Percentiles rank a stretch among this genome's conserved stretches.
Conservation (phyloP, 1,139 yeast genomes). For the Sugiyamaella castrensis region DNA sequence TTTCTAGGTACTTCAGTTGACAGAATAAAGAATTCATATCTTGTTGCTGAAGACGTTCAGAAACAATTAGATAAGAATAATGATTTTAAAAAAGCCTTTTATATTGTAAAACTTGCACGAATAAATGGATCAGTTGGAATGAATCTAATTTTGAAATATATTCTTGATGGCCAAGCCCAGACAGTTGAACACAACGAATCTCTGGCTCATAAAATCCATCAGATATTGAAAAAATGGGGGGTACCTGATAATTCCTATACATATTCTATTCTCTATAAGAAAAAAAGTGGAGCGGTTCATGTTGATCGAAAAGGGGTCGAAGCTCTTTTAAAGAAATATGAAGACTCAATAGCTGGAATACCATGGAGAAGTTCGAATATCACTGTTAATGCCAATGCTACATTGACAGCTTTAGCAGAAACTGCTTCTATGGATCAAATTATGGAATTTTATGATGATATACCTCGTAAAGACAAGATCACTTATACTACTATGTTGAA, state of each 20-base stretch:
- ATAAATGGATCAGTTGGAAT: conserved; percentile 25
- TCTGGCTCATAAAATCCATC: conserved; percentile 12
- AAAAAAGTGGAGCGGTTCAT: neutral
- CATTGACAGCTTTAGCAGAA: conserved; percentile 16
- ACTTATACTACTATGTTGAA: conserved; percentile 22
- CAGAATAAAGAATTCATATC: conserved; percentile 21
- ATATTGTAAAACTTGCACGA: conserved; percentile 22
- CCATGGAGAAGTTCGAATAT: conserved; percentile 4
- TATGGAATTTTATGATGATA: conserved; percentile 17
- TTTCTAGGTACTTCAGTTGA: conserved; percentile 23
- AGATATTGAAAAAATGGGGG: conserved; percentile 21
- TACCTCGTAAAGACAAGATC: conserved; percentile 15
- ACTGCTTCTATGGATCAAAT: conserved; percentile 11
- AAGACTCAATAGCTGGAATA: conserved; percentile 1
- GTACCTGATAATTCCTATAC: conserved; percentile 21
- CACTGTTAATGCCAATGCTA: conserved; percentile 18
- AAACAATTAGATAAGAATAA: conserved; percentile 20
- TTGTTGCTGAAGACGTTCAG: conserved; percentile 22
- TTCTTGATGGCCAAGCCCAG: conserved; percentile 9
- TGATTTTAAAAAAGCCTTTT: conserved; percentile 19
- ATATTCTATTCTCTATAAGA: conserved; percentile 9
- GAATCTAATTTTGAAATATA: conserved; percentile 23
- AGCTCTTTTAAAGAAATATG: conserved; percentile 1
- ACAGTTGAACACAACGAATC: neutral
- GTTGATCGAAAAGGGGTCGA: conserved; percentile 4